Conservation (phyloP, 2,329 filamentous ascomycete species). For the Penicillium sp. region DNA sequence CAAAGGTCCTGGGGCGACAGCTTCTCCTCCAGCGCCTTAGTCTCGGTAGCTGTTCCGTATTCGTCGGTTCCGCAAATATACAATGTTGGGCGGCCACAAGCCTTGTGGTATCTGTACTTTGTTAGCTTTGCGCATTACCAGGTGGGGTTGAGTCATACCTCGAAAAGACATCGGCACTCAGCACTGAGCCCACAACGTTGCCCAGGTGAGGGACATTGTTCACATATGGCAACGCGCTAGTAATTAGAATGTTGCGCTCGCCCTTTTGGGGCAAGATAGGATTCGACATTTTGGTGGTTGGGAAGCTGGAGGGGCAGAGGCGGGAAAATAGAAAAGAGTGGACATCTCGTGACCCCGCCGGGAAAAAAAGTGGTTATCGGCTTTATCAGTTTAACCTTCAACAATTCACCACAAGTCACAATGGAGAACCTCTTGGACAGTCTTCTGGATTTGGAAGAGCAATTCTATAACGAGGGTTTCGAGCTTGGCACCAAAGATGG, state of each 20-base stretch:
- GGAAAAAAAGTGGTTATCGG: constrained; percentile 16
- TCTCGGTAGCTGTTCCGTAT: constrained; percentile 95
- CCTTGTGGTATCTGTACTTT: constrained; percentile 68
- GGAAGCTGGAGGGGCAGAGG: constrained; percentile 58
- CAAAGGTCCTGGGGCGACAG: constrained; percentile 82
- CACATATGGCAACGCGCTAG: constrained; percentile 86
- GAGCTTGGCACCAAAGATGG: constrained; percentile 74
- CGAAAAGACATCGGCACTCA: constrained; percentile 85
- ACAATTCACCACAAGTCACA: neutral
- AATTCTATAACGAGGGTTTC: constrained; percentile 83
- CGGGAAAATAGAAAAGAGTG: constrained; percentile 59
- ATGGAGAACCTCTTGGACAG: constrained; percentile 58
- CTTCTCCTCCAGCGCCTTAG: constrained; percentile 87
- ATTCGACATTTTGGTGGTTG: constrained; percentile 28
- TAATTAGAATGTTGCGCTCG: constrained; percentile 86
- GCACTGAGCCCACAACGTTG: constrained; percentile 83
- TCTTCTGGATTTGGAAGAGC: constrained; percentile 62
- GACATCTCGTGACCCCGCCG: constrained; percentile 28
- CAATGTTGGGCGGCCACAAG: constrained; percentile 75
- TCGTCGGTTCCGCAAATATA: constrained; percentile 90
- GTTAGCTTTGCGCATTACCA: constrained; percentile 39
- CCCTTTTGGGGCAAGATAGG: constrained; percentile 66
- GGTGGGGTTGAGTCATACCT: constrained; percentile 36
- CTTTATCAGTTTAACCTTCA: constrained; percentile 1
- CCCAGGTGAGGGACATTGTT: constrained; percentile 81